These are phyloP conservation scores for Celoporthe dispersa DNA, from an alignment of 2,329 filamentous ascomycete genomes.

Conservation along the genomic window DNA sequence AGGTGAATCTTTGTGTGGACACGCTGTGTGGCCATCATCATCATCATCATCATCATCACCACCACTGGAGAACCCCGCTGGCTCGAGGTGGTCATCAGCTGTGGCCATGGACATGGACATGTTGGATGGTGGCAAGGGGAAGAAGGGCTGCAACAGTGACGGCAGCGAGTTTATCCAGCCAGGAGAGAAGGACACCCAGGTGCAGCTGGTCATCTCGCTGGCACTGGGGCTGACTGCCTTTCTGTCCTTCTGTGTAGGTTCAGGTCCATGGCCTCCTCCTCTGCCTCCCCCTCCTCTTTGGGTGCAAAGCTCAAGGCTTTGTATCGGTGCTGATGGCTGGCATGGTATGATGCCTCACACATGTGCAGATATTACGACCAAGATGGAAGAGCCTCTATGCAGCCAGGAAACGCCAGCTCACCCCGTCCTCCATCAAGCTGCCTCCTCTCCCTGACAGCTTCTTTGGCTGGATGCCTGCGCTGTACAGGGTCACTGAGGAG, in stretches of 20 bases:
- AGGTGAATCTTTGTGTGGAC: not conserved
- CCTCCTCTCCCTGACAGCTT: constrained; percentile 82
- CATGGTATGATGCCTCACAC: not conserved
- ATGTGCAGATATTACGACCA: constrained; percentile 73
- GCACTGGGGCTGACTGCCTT: constrained; percentile 73
- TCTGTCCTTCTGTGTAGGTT: constrained; percentile 73
- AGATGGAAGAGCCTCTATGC: constrained; percentile 92
- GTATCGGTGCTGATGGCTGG: constrained; percentile 9
- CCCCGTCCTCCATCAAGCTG: constrained; percentile 57
- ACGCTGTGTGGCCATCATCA: not conserved
- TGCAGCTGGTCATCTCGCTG: constrained; percentile 75
- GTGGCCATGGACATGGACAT: constrained; percentile 11
- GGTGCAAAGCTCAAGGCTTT: not conserved
- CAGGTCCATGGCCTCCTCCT: not conserved
- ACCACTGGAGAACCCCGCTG: not conserved
- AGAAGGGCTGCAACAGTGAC: constrained; percentile 29
- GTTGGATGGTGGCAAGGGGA: constrained; percentile 22
- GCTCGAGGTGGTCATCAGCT: not conserved
- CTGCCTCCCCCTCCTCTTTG: not conserved
- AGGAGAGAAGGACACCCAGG: constrained; percentile 52
- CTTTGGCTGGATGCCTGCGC: constrained; percentile 89
- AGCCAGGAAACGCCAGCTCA: constrained; percentile 78
- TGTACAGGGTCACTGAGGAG: constrained; percentile 85
- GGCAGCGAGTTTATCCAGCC: constrained; percentile 40
- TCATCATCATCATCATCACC: not conserved